Conservation (phyloP, 2,329 filamentous ascomycete genomes). For the Podosphaera fusca region DNA sequence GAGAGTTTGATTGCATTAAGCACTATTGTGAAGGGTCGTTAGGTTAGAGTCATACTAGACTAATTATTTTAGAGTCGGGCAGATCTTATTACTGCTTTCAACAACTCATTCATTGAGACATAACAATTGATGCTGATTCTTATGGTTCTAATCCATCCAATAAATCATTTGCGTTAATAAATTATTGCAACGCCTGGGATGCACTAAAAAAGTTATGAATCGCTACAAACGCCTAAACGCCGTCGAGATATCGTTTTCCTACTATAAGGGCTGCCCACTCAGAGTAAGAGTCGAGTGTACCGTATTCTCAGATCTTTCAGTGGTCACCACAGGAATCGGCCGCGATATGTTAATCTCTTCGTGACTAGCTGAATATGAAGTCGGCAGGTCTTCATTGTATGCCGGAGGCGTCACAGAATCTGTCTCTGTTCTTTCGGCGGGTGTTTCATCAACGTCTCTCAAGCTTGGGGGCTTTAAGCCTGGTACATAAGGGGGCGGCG, state of each 20-base stretch:
- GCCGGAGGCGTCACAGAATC: slow-evolving; percentile 3
- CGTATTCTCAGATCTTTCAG: background rate
- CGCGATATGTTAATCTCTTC: slow-evolving; percentile 3
- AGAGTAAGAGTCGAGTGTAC: background rate
- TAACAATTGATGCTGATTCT: slow-evolving; percentile 24
- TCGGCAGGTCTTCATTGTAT: slow-evolving; percentile 7
- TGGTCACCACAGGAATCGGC: slow-evolving; percentile 6
- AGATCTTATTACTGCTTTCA: too few species aligned
- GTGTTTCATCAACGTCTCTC: slow-evolving; percentile 2
- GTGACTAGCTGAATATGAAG: background rate
- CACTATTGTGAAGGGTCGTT: too few species aligned
- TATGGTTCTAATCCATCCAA: slow-evolving; percentile 27
- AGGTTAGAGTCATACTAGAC: too few species aligned
- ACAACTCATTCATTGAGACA: too few species aligned
- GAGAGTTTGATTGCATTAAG: too few species aligned
- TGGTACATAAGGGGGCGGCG: slow-evolving; percentile 35
- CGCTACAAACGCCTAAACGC: background rate
- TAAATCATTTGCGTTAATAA: background rate
- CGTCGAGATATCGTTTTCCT: background rate
- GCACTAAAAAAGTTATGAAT: background rate
- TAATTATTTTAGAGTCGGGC: too few species aligned
- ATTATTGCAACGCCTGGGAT: background rate
- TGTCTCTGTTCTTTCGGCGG: background rate
- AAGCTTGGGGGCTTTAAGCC: slow-evolving; percentile 14
- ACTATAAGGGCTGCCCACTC: background rate